Evolutionary conservation across 768 basidiomycete species (phyloP).

Genomic region (Kwoniella pini): DNA sequence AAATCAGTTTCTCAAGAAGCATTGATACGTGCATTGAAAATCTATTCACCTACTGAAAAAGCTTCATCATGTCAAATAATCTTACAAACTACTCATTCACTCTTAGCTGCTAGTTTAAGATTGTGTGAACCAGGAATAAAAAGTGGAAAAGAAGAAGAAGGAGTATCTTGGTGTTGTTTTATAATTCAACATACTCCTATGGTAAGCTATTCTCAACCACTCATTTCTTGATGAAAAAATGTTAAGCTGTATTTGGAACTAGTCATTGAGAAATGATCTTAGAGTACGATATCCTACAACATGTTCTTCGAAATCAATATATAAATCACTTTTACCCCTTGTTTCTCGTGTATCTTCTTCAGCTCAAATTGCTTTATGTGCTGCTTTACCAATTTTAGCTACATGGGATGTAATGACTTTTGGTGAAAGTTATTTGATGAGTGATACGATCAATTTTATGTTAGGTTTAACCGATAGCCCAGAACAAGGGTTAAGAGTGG

Average conservation of each 20-base stretch:
- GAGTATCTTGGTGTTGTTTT: constrained; percentile 40
- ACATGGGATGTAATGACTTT: constrained; percentile 39
- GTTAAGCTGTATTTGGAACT: not conserved
- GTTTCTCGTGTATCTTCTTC: constrained; percentile 6
- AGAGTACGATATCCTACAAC: constrained; percentile 28
- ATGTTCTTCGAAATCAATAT: constrained; percentile 30
- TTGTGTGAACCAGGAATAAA: constrained; percentile 13
- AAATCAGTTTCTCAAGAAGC: constrained; percentile 31
- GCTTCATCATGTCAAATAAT: constrained; percentile 24
- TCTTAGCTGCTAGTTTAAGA: constrained; percentile 34
- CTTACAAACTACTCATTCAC: constrained; percentile 32
- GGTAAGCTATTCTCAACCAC: constrained; percentile 26
- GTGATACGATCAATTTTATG: constrained; percentile 29
- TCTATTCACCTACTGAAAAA: constrained; percentile 33
- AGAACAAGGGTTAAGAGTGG: not conserved
- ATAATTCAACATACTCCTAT: constrained; percentile 42
- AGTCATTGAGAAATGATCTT: constrained; percentile 36
- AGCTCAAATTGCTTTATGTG: constrained; percentile 24
- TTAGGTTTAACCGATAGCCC: not conserved
- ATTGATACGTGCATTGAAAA: constrained; percentile 30
- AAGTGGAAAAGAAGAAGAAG: constrained; percentile 8
- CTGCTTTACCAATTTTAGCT: constrained; percentile 35
- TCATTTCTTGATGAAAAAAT: not conserved
- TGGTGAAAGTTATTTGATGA: constrained; percentile 13
- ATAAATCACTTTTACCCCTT: constrained; percentile 17